Conservation (phyloP, 257 asterid genomes). For the Ilex asprella region DNA sequence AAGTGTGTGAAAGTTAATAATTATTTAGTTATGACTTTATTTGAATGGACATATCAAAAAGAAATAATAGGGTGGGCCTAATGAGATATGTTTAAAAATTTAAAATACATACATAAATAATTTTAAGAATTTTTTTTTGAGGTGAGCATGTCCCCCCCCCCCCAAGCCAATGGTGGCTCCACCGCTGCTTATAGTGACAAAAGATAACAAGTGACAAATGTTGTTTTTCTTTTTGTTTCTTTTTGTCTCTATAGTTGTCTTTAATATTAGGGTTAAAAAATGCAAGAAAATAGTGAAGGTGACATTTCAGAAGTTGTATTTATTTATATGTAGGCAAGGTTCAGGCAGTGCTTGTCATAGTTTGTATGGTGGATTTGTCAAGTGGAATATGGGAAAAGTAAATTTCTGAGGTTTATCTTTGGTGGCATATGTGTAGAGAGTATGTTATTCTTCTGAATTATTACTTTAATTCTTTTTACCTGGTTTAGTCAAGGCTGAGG, state of each 20-base stretch:
- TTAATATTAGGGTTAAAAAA: neutral
- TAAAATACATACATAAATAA: too few species aligned
- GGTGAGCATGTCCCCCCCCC: too few species aligned
- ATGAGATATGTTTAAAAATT: too few species aligned
- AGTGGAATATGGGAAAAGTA: constrained; percentile 99
- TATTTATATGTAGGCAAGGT: constrained; percentile 51
- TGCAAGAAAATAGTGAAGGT: constrained; percentile 6
- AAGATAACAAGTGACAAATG: too few species aligned
- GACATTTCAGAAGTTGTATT: neutral
- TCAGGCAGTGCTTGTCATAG: constrained; percentile 99
- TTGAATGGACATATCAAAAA: too few species aligned
- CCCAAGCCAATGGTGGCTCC: too few species aligned
- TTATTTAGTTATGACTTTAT: too few species aligned
- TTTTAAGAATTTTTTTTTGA: too few species aligned
- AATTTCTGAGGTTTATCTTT: constrained; percentile 7
- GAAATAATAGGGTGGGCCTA: too few species aligned
- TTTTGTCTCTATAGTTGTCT: neutral
- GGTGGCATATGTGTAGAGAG: neutral
- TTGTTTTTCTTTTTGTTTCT: neutral
- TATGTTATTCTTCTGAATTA: constrained; percentile 1
- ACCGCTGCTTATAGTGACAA: too few species aligned
- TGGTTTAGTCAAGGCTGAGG: constrained; percentile 51
- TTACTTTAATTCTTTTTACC: constrained; percentile 16
- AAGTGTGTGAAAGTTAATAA: too few species aligned
- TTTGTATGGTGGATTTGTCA: constrained; percentile 93